Percentiles rank a stretch among this genome's conserved stretches.
phyloP scores from a whole-genome alignment of 2,329 filamentous ascomycete genomes.

The Pseudogymnoascus sp. region DNA sequence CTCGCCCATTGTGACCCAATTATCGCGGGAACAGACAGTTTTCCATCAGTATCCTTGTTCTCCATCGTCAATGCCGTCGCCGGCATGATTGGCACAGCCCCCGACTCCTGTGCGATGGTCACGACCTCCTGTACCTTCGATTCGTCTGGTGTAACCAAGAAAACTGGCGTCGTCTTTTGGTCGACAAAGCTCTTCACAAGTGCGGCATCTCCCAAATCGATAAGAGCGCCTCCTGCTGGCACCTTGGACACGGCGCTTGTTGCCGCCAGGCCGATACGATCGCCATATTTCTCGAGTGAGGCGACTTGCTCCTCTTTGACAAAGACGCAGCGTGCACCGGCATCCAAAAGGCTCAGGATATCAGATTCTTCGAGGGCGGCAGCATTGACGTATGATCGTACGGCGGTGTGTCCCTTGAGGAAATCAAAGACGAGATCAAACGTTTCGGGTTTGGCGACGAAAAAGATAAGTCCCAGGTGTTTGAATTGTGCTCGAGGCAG shows the following conservation, averaged over 20 bases:
- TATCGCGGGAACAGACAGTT: slow-evolving; percentile 61
- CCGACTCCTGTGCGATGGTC: slow-evolving; percentile 20
- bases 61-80: slow-evolving; percentile 63
- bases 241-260: slow-evolving; percentile 16
- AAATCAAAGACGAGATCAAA: slow-evolving; percentile 32
- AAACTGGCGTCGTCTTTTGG: slow-evolving; percentile 26
- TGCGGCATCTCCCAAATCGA: slow-evolving; percentile 33
- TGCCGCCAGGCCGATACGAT: slow-evolving; percentile 45
- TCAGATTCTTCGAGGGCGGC: slow-evolving; percentile 60
- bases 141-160: slow-evolving; percentile 18
- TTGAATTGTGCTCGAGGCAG: slow-evolving; percentile 50
- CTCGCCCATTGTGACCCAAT: slow-evolving; percentile 69
- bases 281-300: slow-evolving; percentile 47
- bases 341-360: slow-evolving; percentile 72
- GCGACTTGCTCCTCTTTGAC: slow-evolving; percentile 63
- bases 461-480: slow-evolving; percentile 51
- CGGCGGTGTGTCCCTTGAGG: slow-evolving; percentile 43
- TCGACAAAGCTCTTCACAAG: slow-evolving; percentile 21
- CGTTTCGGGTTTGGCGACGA: slow-evolving; percentile 37
- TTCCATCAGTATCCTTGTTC: slow-evolving; percentile 46
- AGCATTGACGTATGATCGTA: slow-evolving; percentile 68
- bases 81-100: slow-evolving; percentile 65
- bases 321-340: slow-evolving; percentile 78
- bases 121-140: slow-evolving; percentile 17
- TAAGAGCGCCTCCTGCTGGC: slow-evolving; percentile 28